Conservation (phyloP, 345 rosid genomes). For the Capsella bursapastoris region DNA sequence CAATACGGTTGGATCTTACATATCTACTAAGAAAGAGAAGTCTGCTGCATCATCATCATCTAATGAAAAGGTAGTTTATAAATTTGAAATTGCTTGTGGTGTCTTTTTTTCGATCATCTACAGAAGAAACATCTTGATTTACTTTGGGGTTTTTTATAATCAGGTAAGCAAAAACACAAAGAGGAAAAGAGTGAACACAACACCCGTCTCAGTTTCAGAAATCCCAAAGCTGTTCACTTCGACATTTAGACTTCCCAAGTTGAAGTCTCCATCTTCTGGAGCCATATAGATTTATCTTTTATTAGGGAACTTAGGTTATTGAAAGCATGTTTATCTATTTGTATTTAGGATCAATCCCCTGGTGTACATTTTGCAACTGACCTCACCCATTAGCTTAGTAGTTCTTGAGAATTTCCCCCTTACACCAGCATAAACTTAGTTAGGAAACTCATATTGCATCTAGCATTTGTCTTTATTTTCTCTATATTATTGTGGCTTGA, state of each 20-base stretch:
- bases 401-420: conserved; percentile 9
- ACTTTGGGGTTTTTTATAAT: conserved; percentile 27
- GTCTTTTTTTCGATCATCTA: background rate
- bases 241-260: conserved; percentile 76
- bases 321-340: conserved; percentile 33
- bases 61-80: conserved; percentile 56
- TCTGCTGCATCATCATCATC: conserved; percentile 41
- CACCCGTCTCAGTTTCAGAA: conserved; percentile 41
- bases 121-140: conserved; percentile 7
- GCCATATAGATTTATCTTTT: conserved; percentile 20
- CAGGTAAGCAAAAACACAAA: conserved; percentile 63
- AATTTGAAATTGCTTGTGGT: conserved; percentile 6
- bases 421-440: conserved; percentile 5
- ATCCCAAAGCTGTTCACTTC: conserved; percentile 74
- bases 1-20: conserved; percentile 40
- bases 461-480: conserved; percentile 14
- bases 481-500: conserved; percentile 24
- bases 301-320: conserved; percentile 12
- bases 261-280: conserved; percentile 57
- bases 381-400: conserved; percentile 21
- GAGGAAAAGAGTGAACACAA: conserved; percentile 56
- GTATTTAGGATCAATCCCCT: conserved; percentile 29
- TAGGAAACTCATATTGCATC: conserved; percentile 6
- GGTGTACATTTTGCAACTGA: conserved; percentile 13
- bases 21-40: conserved; percentile 48